phyloP scores from a whole-genome alignment of 352 stramenopile species.

The Phytopythium oedochilum region DNA sequence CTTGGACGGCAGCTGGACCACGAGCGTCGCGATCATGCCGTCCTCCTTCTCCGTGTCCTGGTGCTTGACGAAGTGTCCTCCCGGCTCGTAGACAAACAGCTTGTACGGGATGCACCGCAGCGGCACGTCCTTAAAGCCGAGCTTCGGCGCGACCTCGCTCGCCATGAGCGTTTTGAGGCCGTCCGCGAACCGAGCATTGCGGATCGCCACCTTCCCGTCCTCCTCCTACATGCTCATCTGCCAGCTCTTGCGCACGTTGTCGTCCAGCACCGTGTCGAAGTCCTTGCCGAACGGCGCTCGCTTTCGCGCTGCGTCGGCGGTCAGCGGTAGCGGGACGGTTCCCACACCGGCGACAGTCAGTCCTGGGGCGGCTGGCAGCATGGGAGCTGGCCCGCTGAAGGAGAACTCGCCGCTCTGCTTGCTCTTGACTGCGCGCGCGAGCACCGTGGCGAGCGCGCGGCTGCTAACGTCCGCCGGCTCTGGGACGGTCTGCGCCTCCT shows the following conservation, averaged over 20 bases:
- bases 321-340: constrained; percentile 6
- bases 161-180: neutral
- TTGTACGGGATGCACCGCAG: constrained; percentile 34
- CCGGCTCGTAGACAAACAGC: constrained; percentile 39
- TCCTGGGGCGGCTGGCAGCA: constrained; percentile 5
- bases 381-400: constrained; percentile 8
- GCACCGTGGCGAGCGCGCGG: constrained; percentile 3
- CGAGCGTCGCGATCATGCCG: constrained; percentile 45
- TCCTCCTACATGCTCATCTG: neutral
- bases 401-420: constrained; percentile 7
- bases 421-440: neutral
- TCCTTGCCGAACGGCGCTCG: constrained; percentile 6
- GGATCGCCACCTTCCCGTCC: neutral
- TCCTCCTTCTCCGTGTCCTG: constrained; percentile 48
- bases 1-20: constrained; percentile 30
- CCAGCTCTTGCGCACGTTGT: constrained; percentile 18
- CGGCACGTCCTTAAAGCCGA: constrained; percentile 3
- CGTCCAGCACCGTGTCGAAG: constrained; percentile 13
- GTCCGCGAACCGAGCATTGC: constrained; percentile 7
- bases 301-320: neutral
- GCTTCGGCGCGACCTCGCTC: constrained; percentile 1
- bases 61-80: constrained; percentile 34
- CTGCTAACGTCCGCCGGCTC: neutral
- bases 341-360: constrained; percentile 9
- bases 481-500: neutral